A percentile compares a stretch with the other conserved stretches of the same genome.
Evolutionary conservation across 495 filamentous ascomycete genomes (phyloP).

Genomic region (Penicillium ochrochloron): DNA sequence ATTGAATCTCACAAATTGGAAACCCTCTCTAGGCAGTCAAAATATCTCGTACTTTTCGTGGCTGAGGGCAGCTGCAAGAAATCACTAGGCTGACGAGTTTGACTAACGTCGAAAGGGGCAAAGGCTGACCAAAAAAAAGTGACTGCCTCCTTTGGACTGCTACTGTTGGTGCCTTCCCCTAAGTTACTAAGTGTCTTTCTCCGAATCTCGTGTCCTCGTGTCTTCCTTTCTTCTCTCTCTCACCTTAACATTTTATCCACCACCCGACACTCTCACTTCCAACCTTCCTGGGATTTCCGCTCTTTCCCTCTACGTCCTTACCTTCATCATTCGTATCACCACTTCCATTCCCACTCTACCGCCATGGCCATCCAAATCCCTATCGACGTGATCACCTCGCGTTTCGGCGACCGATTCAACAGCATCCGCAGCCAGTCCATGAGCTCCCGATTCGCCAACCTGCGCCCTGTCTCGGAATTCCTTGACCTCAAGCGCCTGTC

Average conservation of each 20-base stretch:
- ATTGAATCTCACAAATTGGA: background rate
- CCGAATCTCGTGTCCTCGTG: background rate
- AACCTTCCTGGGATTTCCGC: slow-evolving; percentile 5
- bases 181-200: background rate
- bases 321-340: slow-evolving; percentile 8
- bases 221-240: background rate
- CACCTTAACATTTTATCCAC: background rate
- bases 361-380: slow-evolving; percentile 91
- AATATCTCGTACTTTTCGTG: background rate
- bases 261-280: background rate
- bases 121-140: slow-evolving; percentile 16
- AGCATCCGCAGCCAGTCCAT: slow-evolving; percentile 78
- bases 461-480: slow-evolving; percentile 90
- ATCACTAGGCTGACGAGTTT: background rate
- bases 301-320: slow-evolving; percentile 20
- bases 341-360: slow-evolving; percentile 17
- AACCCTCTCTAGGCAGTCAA: background rate
- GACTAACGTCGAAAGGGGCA: slow-evolving; percentile 32
- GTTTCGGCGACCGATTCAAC: slow-evolving; percentile 76
- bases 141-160: slow-evolving; percentile 11
- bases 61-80: background rate
- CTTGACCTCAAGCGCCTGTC: slow-evolving; percentile 93
- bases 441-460: slow-evolving; percentile 83
- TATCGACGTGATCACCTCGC: slow-evolving; percentile 86
- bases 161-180: background rate